Conservation (phyloP, 106 monocot species). For the Amphibolis antarctica region DNA sequence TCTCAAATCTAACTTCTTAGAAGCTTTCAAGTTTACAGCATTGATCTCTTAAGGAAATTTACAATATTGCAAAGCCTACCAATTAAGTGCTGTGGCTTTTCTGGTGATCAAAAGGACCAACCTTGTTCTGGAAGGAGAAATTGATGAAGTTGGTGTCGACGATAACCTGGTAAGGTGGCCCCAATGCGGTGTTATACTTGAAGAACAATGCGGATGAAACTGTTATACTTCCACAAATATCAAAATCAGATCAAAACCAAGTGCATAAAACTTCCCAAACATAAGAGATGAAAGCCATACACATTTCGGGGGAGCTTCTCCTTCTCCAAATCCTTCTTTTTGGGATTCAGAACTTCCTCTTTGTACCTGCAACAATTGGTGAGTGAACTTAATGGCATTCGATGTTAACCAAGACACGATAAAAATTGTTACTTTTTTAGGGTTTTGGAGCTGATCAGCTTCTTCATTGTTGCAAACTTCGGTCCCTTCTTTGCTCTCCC, state of each 20-base stretch:
- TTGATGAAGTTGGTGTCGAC: slow-evolving; percentile 16
- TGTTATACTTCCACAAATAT: neutral
- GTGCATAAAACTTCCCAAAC: neutral
- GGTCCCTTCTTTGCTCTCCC: slow-evolving; percentile 52
- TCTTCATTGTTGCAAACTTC: slow-evolving; percentile 73
- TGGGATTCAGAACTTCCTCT: slow-evolving; percentile 66
- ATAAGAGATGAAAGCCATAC: neutral
- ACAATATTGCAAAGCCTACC: too few relatives aligned
- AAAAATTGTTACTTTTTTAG: slow-evolving; percentile 38
- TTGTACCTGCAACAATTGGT: slow-evolving; percentile 29
- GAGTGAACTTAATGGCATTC: neutral
- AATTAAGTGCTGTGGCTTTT: too few relatives aligned
- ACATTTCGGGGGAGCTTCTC: slow-evolving; percentile 13
- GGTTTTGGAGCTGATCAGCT: slow-evolving; percentile 59
- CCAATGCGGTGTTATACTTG: slow-evolving; percentile 15
- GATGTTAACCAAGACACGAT: neutral
- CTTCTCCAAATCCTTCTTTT: slow-evolving; percentile 28
- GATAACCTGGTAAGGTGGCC: slow-evolving; percentile 12
- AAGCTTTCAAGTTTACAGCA: too few relatives aligned
- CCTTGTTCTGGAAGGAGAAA: slow-evolving; percentile 17
- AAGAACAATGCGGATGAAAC: slow-evolving; percentile 11
- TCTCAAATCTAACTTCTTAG: too few relatives aligned
- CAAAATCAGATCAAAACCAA: too few relatives aligned
- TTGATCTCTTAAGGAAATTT: too few relatives aligned
- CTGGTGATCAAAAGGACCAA: neutral